A percentile compares a stretch with the other conserved stretches of the same genome.
Evolutionary conservation across 2,329 filamentous ascomycete genomes (phyloP).

Genomic region (Epichloe hybrida): DNA sequence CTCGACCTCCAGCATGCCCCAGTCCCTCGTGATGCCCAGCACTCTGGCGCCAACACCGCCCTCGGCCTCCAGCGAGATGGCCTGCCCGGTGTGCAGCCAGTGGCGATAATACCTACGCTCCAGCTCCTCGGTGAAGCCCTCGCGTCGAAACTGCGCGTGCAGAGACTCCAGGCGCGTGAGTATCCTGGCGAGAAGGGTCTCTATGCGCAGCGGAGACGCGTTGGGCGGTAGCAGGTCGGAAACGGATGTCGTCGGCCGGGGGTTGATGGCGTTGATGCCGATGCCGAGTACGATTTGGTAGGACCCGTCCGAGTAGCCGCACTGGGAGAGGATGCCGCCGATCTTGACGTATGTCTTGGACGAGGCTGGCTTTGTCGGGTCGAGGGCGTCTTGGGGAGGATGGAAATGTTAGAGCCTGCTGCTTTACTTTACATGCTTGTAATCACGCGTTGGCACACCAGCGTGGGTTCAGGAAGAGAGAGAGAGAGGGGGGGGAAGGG

Average conservation of each 20-base stretch:
- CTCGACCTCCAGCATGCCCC: conserved; percentile 74
- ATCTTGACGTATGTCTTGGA: conserved; percentile 64
- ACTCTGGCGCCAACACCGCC: conserved; percentile 63
- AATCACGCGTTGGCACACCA: too few relatives aligned
- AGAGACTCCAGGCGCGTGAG: conserved; percentile 64
- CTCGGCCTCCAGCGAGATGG: conserved; percentile 64
- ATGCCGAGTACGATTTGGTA: conserved; percentile 81
- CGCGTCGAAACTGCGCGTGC: conserved; percentile 59
- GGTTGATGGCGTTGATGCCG: conserved; percentile 76
- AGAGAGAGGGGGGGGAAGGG: too few relatives aligned
- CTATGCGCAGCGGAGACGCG: conserved; percentile 49
- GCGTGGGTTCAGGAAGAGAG: background rate
- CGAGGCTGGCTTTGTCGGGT: conserved; percentile 40
- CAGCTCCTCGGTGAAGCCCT: conserved; percentile 61
- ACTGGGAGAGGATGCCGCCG: conserved; percentile 84
- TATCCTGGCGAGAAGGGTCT: conserved; percentile 71
- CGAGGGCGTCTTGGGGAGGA: conserved; percentile 41
- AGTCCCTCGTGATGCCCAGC: conserved; percentile 80
- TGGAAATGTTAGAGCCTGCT: background rate
- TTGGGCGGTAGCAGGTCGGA: conserved; percentile 50
- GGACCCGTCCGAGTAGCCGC: conserved; percentile 58
- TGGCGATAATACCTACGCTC: conserved; percentile 65
- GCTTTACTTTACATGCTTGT: background rate
- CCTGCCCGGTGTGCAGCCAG: conserved; percentile 73
- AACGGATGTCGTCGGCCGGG: conserved; percentile 75